phyloP scores from a whole-genome alignment of 768 basidiomycete genomes.

The Cystofilobasidium macerans region DNA sequence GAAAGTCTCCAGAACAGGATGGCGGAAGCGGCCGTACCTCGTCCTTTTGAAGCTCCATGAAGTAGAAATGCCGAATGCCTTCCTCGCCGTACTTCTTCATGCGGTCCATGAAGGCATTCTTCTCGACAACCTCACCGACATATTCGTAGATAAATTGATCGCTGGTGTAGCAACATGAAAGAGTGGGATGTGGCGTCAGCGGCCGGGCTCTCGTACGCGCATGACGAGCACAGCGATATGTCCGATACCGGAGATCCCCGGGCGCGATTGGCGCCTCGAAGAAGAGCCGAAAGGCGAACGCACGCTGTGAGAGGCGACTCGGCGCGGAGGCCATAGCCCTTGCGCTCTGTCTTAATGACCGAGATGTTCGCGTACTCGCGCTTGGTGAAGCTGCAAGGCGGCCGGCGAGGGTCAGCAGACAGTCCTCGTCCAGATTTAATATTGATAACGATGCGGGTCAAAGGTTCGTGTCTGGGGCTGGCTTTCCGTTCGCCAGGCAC shows the following conservation, averaged over 20 bases:
- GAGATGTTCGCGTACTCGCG: constrained; percentile 75
- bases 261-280: too few species aligned
- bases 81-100: constrained; percentile 89
- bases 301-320: constrained; percentile 41
- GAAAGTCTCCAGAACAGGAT: background rate
- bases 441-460: too few species aligned
- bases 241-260: too few species aligned
- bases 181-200: background rate
- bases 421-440: too few species aligned
- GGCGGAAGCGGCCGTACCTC: constrained; percentile 50
- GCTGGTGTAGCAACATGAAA: constrained; percentile 41
- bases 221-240: too few species aligned
- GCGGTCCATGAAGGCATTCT: constrained; percentile 73
- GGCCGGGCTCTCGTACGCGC: too few species aligned
- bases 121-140: constrained; percentile 87
- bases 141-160: constrained; percentile 95
- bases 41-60: constrained; percentile 98
- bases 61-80: constrained; percentile 93
- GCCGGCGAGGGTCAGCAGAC: too few species aligned
- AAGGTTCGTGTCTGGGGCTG: background rate
- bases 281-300: constrained; percentile 31
- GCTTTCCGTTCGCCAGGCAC: background rate
- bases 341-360: constrained; percentile 86
- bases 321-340: constrained; percentile 85
- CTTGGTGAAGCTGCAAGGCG: constrained; percentile 62